Evolutionary conservation across 441 rosid species (phyloP).

Genomic region (Populus trichocarpa): DNA sequence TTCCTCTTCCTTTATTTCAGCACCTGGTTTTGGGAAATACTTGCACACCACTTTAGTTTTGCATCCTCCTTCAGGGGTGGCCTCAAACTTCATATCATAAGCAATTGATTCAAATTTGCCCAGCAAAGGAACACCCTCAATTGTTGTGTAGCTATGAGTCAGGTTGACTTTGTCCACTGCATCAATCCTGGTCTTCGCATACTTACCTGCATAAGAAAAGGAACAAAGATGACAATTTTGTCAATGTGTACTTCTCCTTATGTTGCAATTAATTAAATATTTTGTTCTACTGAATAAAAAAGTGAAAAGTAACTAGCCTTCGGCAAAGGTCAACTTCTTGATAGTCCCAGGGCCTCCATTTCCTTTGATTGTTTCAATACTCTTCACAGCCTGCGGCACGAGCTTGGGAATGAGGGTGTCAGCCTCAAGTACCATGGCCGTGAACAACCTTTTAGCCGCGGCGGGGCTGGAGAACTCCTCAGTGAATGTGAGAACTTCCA

Average conservation of each 20-base stretch:
- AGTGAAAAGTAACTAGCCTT: neutral
- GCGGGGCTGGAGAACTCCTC: neutral
- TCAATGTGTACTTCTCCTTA: neutral
- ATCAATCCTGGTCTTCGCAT: slow-evolving; percentile 3
- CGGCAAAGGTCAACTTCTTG: neutral
- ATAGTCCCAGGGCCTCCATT: slow-evolving; percentile 17
- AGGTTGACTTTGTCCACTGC: neutral
- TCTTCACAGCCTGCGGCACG: neutral
- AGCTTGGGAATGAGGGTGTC: neutral
- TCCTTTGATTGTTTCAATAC: slow-evolving; percentile 6
- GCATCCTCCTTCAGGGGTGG: slow-evolving; percentile 16
- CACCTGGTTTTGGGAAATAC: neutral
- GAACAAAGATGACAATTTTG: neutral
- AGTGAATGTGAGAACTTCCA: neutral
- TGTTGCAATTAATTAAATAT: too few species aligned
- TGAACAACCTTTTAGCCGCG: slow-evolving; percentile 4
- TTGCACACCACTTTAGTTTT: neutral
- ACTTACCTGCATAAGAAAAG: neutral
- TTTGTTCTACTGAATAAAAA: neutral
- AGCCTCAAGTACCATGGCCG: neutral
- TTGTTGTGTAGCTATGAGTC: neutral
- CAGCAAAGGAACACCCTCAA: slow-evolving; percentile 6
- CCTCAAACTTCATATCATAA: slow-evolving; percentile 8
- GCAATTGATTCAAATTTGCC: slow-evolving; percentile 3
- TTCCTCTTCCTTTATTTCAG: slow-evolving; percentile 5